Conservation (phyloP, 2,329 filamentous ascomycete genomes). For the Fusarium brevicatenulatum region DNA sequence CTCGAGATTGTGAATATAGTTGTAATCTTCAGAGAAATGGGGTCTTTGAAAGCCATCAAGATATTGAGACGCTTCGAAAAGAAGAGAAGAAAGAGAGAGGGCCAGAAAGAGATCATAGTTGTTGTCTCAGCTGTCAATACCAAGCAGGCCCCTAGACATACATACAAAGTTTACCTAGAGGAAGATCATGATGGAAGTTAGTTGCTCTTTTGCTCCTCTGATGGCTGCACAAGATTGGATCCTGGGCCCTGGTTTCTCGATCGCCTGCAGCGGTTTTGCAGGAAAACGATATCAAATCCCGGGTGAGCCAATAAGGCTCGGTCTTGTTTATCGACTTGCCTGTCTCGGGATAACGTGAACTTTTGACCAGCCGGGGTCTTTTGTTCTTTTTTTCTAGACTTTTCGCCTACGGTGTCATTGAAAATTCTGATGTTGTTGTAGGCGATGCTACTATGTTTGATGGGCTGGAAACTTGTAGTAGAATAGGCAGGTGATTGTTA, state of each 20-base stretch:
- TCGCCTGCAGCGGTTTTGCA: conserved; percentile 33
- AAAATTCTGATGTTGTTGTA: conserved; percentile 13
- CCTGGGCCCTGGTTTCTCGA: conserved; percentile 26
- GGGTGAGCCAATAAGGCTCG: conserved; percentile 16
- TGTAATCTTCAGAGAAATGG: not conserved
- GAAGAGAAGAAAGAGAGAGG: not conserved
- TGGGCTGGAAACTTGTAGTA: not conserved
- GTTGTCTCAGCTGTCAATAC: not conserved
- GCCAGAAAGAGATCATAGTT: not conserved
- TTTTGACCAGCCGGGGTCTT: conserved; percentile 14
- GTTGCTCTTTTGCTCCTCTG: not conserved
- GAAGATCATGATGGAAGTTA: not conserved
- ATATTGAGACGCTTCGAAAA: not conserved
- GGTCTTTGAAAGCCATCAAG: not conserved
- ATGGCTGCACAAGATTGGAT: conserved; percentile 25
- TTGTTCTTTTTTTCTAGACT: conserved; percentile 28
- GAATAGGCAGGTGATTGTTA: conserved; percentile 3
- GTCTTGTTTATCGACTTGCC: conserved; percentile 33
- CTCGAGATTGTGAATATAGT: not conserved
- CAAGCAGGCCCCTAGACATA: not conserved
- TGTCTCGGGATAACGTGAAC: conserved; percentile 31
- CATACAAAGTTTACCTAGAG: not conserved
- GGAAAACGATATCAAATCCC: conserved; percentile 26
- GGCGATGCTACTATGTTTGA: not conserved
- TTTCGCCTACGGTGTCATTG: conserved; percentile 7